Conservation (phyloP, 2,329 filamentous ascomycete species). For the Aureobasidium leucospermi region DNA sequence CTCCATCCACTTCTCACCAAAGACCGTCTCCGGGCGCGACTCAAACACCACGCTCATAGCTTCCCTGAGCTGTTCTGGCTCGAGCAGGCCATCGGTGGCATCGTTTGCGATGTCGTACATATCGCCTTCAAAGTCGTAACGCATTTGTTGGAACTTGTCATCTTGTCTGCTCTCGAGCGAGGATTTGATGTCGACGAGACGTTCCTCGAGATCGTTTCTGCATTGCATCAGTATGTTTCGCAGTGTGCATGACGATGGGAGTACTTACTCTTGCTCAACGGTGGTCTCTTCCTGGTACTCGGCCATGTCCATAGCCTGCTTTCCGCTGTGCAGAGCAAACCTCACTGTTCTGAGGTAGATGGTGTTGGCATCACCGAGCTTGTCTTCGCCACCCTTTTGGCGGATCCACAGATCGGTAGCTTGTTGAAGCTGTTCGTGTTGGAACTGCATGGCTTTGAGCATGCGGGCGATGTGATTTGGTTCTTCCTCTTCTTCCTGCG, state of each 20-base stretch:
- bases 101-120: neutral
- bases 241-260: neutral
- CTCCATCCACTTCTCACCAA: neutral
- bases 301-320: neutral
- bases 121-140: neutral
- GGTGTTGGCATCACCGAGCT: neutral
- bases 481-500: too few species aligned
- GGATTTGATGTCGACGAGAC: neutral
- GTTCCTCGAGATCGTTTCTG: neutral
- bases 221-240: neutral
- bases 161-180: neutral
- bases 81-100: neutral
- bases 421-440: neutral
- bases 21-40: neutral
- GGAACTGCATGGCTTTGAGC: neutral
- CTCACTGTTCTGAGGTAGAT: neutral
- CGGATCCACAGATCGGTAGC: neutral
- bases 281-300: neutral
- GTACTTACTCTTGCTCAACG: neutral
- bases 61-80: neutral
- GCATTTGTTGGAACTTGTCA: neutral
- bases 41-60: neutral
- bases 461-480: neutral
- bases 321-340: neutral
- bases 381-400: slow-evolving; percentile 1